phyloP scores from a whole-genome alignment of 1,139 yeast species.

The Magnusiomyces starmeri region DNA sequence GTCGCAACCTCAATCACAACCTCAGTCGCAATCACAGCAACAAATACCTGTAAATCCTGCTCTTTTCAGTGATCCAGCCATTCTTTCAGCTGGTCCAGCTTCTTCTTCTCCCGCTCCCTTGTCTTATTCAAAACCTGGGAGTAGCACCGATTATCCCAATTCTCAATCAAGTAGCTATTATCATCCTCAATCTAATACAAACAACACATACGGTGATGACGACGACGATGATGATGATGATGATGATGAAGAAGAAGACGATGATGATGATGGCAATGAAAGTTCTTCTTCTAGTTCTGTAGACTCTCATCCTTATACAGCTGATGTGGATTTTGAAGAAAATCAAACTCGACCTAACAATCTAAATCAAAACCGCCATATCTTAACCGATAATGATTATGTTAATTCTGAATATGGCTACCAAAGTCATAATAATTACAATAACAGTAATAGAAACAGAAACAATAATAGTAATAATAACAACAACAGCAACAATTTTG shows the following conservation, averaged over 20 bases:
- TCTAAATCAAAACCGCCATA: not conserved
- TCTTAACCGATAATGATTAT: not conserved
- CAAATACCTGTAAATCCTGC: slow-evolving; percentile 6
- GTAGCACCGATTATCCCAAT: not conserved
- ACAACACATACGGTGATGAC: slow-evolving; percentile 4
- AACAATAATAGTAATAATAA: not conserved
- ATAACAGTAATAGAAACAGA: not conserved
- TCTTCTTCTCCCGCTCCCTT: slow-evolving; percentile 14
- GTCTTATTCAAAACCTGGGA: slow-evolving; percentile 6
- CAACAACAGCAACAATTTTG: not conserved
- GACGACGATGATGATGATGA: slow-evolving; percentile 8
- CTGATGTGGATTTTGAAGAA: slow-evolving; percentile 15
- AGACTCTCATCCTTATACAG: slow-evolving; percentile 22
- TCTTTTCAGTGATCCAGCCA: slow-evolving; percentile 27
- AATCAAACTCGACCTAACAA: not conserved
- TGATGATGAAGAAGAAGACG: slow-evolving; percentile 5
- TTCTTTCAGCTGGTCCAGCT: slow-evolving; percentile 23
- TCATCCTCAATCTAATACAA: slow-evolving; percentile 1
- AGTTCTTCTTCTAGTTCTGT: slow-evolving; percentile 18
- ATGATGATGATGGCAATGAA: slow-evolving; percentile 9
- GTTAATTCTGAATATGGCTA: not conserved
- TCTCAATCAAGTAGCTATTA: not conserved
- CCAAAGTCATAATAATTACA: not conserved
- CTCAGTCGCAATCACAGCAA: slow-evolving; percentile 7
- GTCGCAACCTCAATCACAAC: slow-evolving; percentile 1